Evolutionary conservation across 164 flowering plant genomes (phyloP).

Genomic region (Nelumbo lutea): DNA sequence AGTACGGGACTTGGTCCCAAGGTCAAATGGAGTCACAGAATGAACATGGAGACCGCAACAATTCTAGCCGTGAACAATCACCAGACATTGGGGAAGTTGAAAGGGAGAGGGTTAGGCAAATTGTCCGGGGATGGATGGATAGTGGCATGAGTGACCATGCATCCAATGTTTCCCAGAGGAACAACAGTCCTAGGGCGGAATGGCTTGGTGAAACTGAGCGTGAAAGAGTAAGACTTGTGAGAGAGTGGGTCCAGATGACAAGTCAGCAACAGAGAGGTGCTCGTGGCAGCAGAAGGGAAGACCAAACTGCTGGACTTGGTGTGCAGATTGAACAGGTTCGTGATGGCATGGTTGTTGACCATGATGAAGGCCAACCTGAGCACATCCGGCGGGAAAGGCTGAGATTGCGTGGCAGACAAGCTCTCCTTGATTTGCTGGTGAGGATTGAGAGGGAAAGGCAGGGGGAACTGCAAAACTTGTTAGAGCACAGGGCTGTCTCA

Average conservation of each 20-base stretch:
- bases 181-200: constrained; percentile 46
- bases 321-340: constrained; percentile 32
- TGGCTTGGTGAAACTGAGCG: constrained; percentile 81
- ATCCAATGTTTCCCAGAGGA: constrained; percentile 40
- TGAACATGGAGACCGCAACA: constrained; percentile 35
- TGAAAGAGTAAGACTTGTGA: constrained; percentile 65
- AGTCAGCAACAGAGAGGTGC: constrained; percentile 58
- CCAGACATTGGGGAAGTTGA: constrained; percentile 74
- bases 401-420: constrained; percentile 77
- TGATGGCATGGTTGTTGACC: constrained; percentile 36
- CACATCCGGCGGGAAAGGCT: constrained; percentile 54
- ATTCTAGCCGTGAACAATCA: constrained; percentile 67
- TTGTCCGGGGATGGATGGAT: constrained; percentile 83
- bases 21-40: constrained; percentile 38
- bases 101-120: constrained; percentile 79
- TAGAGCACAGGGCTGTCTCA: constrained; percentile 76
- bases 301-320: constrained; percentile 23
- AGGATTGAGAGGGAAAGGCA: constrained; percentile 72
- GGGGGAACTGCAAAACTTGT: constrained; percentile 58
- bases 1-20: constrained; percentile 50
- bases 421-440: constrained; percentile 63
- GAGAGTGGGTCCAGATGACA: constrained; percentile 80
- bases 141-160: constrained; percentile 54
- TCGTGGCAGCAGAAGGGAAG: constrained; percentile 49
- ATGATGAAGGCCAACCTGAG: constrained; percentile 63